Base-by-base conservation (phyloP, 2,329 filamentous ascomycete species). In the Microdochium nivale region DNA sequence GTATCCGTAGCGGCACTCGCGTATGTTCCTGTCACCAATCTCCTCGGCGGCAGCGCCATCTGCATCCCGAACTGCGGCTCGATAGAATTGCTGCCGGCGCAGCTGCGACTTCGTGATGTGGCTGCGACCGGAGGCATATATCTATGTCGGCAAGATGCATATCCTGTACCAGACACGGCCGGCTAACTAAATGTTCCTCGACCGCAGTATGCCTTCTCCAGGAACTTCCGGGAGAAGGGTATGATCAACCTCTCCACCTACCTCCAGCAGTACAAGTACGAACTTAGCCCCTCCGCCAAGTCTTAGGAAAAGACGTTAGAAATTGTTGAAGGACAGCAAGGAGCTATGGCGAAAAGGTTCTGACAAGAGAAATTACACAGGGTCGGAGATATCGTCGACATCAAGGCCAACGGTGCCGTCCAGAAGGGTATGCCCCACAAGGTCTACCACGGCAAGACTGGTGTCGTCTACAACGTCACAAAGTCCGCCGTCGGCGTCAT, bases 401-500 rank as follows among this genome's bases (percentile, higher is more conserved):
- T 99, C 74, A 95, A 95, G 79, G 88, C 88, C 71, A 97, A 99
- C 81, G 94, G 91, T 87, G 94, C 90, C 70, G 88, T 95, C 61
- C 91, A 96, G 81, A 95, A 96, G 85, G 91, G 90, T 81, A 94
- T 96, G 90, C 91, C 92, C 68, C 90, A 91, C 87, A 96, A 96
- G 84, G 88, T 96, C 79, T 96, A 95, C 87, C 91, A 97, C 84
- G 94, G 92, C 71, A 97, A 97, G 88, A 96, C 91, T 60, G 90
- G 90, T 72, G 88, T 96, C 68, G 79, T 96, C 78, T 96, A 95
- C 88, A 99, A 99, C 83, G 94, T 99, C 68, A 94, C 92, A 78
- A 96, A 96, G 86, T 88, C 84, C 67, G 88, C 94, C 62, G 90
- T 99, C 72, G 94, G 94, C 69, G 88, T 99, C 76, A 96, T 99